Base-by-base conservation (phyloP, 208 protist genomes). In the Trypanosoma platydactyli region DNA sequence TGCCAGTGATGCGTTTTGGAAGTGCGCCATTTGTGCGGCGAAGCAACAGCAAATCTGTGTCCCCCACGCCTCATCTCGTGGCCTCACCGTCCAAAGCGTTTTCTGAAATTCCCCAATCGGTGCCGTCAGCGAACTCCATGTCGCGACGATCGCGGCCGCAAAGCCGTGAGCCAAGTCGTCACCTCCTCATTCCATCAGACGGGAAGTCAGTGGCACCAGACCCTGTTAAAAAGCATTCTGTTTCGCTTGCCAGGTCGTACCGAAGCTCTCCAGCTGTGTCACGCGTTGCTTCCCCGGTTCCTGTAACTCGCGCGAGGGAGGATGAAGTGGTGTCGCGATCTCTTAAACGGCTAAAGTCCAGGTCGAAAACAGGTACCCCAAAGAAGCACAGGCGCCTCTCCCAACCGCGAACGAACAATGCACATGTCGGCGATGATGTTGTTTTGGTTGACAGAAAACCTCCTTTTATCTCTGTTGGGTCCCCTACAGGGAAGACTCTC, bases 1-100 rank as follows among this genome's bases (percentile, higher is more conserved):
- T 71, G 11, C 76, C 80, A 1, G 78, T 61, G 5, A 91, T 91
- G 84, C 83, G 77, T 35, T 91, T 91, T 68, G 83, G 88, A 46
- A 64, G 56, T 41, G 51, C 27, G 4, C 9, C n/a, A 38, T 60
- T 49, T 35, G n/a, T 64, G 41, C 44, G 63, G 45, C 54, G 27
- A 12, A 48, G 53, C 44, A 44, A 2, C 41, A 56, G 33, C 24
- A 68, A 64, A 16, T 58, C 51, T 11, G 42, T 71, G 24, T 75
- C 60, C 9, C 60, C 57, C 16, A 30, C 44, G 41, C 33, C 51
- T 11, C 59, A 38, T 38, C 9, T 38, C 33, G 9, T 38, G 33
- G 9, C 33, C 33, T 38, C 33, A 3, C 33, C 33, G 33, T 38
- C 33, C 9, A 38, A 38, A 9, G 33, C 33, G 33, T 9, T 38